phyloP scores from a whole-genome alignment of 1,139 yeast species.

The Petasospora fabianii region DNA sequence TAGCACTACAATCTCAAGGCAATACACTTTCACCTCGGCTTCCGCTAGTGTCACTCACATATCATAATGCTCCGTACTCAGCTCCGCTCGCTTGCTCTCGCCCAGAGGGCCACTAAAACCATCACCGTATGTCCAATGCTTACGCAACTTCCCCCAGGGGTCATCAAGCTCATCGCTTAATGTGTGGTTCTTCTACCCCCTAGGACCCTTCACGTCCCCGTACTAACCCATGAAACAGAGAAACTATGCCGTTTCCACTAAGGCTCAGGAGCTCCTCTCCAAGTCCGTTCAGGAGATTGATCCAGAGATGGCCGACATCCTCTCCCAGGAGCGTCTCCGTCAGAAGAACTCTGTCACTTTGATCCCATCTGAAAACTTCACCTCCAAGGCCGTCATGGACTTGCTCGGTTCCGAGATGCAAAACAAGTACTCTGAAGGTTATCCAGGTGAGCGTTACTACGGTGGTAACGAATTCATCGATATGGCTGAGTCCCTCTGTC shows the following conservation, averaged over 20 bases:
- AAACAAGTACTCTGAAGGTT: conserved; percentile 97
- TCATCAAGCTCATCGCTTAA: not conserved
- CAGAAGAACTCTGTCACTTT: conserved; percentile 88
- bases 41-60: not conserved
- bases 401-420: conserved; percentile 94
- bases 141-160: no score
- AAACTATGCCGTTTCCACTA: conserved; percentile 17
- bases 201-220: not conserved
- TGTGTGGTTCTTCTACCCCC: not conserved
- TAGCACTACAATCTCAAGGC: no score
- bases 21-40: not conserved
- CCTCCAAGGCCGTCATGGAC: conserved; percentile 92
- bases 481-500: conserved; percentile 85
- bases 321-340: conserved; percentile 70
- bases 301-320: conserved; percentile 80
- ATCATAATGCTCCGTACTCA: conserved; percentile 18
- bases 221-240: conserved; percentile 8
- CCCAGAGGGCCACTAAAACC: conserved; percentile 15
- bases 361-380: conserved; percentile 93
- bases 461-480: conserved; percentile 97
- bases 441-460: conserved; percentile 95
- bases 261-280: conserved; percentile 42
- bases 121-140: conserved; percentile 9
- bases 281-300: conserved; percentile 65
- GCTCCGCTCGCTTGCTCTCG: conserved; percentile 15